Base-by-base conservation (phyloP, 129 eudicot genomes). In the Helichrysum umbraculigerum region DNA sequence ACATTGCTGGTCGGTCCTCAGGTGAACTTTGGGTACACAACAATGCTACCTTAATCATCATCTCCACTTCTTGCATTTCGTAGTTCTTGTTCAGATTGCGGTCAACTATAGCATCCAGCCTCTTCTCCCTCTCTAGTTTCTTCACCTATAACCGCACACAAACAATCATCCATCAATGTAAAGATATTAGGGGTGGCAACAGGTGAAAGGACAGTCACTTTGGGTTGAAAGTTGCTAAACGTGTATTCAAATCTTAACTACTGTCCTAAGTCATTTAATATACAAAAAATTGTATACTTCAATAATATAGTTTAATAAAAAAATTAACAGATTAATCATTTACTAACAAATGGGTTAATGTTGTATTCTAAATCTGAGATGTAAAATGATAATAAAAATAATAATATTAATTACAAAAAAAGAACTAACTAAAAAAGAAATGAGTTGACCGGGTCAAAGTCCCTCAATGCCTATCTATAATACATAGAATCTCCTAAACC, bases 21-120 rank as follows among this genome's bases (percentile, higher is more conserved):
- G 99, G 94, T 14, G 96, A 87, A 44, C 83, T 77, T 79, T 95
- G 99, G n/a, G 99, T 91, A 63, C 99, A 95, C 4, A 94, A 86
- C n/a, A 95, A 76, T 52, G 99, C 99, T 17, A 95, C 90, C 72
- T 95, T 88, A 78, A 95, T 87, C 94, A 95, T 86, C 94, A 86
- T 89, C 86, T 95, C 99, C 57, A 95, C 97, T 77, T 95, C 97
- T 65, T 85, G 80, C 76, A 84, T 78, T 72, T 84, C 77, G 73
- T 86, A 91, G 65, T 78, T 78, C 41, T 65, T 76, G 15, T 74
- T 62, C 41, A 95, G 76, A 65, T 95, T 91, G 52, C 78, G 81
- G 58, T 95, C 99, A 20, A 95, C 96, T 4, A 95, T 91, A 6
- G 85, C 87, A 50, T 91, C 93, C 47, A 94, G 57, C 59, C 84